Base-by-base conservation (phyloP, 495 filamentous ascomycete genomes). In the Jackrogersella multiformis region DNA sequence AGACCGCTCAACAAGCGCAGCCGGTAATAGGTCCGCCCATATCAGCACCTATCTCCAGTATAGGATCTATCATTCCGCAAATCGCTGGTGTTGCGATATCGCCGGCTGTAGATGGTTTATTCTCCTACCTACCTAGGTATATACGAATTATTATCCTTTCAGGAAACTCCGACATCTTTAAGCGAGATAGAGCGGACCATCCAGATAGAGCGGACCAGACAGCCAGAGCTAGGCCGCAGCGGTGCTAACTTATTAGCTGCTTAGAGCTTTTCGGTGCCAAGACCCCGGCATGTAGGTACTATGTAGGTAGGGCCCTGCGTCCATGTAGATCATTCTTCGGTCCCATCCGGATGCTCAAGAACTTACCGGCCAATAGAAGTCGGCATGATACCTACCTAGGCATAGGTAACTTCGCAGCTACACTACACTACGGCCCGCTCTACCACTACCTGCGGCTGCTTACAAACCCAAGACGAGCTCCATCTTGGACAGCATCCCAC, bases 1-100 rank as follows among this genome's bases (percentile, higher is more conserved):
- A 68, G 56, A 49, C 55, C 41, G 56, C 60, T 56, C 61, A 69
- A 69, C 48, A 63, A 60, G 55, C 23, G 41, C 30, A 39, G 23
- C 12, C 63, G 30, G 23, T 13, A 55, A 59, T 46, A 49, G 30
- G 21, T 58, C 23, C 38, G 45, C 24, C 3, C 46, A 42, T 38
- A 63, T 48, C 26, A n/a, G 32, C 18, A 21, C 13, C 16, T 8
- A 35, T 45, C 26, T 7, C 7, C 26, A 30, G 7, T 30, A 30
- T 30, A 30, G 26, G 26, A 30, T 30, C 4, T n/a, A 32, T 30
- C 2, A 18, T 13, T 2, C 20, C 23, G 42, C 21, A 42, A 5
- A 8, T 21, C 42, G 20, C 10, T 16, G 13, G 26, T 4, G 26
- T 5, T 30, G 26, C 45, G 24, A 49, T 16, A 49, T 28, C 26